A percentile compares a stretch with the other conserved stretches of the same genome.
phyloP scores from a whole-genome alignment of 208 protist species.

The Leishmania mexicana region DNA sequence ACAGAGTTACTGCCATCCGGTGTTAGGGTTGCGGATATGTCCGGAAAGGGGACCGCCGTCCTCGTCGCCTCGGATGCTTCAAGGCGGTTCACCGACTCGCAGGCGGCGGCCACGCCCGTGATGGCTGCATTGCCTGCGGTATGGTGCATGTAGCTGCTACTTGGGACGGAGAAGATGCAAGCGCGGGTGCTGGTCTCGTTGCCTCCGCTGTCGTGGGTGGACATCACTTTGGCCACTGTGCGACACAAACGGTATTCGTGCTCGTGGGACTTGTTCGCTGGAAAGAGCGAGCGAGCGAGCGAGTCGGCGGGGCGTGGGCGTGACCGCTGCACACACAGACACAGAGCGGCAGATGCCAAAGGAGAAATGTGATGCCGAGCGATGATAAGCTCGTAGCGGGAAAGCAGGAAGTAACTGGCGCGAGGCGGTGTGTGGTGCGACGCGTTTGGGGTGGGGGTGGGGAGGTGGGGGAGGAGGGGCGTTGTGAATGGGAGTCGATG shows the following conservation, averaged over 20 bases:
- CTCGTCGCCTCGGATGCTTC: neutral
- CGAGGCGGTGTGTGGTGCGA: neutral
- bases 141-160: neutral
- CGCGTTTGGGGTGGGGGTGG: neutral
- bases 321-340: too few relatives aligned
- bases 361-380: neutral
- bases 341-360: neutral
- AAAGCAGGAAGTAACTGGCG: too few relatives aligned
- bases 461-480: neutral
- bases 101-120: slow-evolving; percentile 11
- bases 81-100: neutral
- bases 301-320: neutral
- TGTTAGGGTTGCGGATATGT: neutral
- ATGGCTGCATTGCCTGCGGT: slow-evolving; percentile 20
- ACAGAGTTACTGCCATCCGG: neutral
- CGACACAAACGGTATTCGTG: neutral
- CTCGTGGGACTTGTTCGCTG: neutral
- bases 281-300: neutral
- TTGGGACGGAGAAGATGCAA: neutral
- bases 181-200: neutral
- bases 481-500: neutral
- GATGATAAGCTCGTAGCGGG: too few relatives aligned
- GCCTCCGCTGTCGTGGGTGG: neutral
- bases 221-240: neutral
- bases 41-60: too few relatives aligned